A percentile compares a stretch with the other conserved stretches of the same genome.
Evolutionary conservation across 257 asterid genomes (phyloP).

Genomic region (Gardenia jasminoides): DNA sequence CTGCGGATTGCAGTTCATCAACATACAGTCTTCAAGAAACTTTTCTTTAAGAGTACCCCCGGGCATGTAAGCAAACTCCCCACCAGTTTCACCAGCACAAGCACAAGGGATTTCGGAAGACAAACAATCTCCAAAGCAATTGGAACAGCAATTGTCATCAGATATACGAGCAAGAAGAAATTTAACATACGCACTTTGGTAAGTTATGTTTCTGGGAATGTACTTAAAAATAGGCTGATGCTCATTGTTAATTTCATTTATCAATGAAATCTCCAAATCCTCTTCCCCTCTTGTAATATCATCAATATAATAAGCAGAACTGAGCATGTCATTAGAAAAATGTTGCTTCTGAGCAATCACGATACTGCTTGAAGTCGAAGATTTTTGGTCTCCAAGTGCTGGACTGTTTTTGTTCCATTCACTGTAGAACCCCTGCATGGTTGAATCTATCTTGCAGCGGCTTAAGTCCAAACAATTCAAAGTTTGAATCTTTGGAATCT

Average conservation of each 20-base stretch:
- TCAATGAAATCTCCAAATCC: conserved; percentile 44
- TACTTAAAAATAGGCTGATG: conserved; percentile 38
- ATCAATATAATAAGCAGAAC: conserved; percentile 9
- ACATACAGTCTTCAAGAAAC: conserved; percentile 45
- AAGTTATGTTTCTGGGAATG: conserved; percentile 35
- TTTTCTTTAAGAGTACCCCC: conserved; percentile 51
- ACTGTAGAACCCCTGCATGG: not conserved
- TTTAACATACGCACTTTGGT: conserved; percentile 51
- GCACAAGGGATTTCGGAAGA: conserved; percentile 55
- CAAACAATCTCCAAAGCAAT: conserved; percentile 58
- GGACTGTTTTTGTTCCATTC: conserved; percentile 10
- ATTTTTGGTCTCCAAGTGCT: conserved; percentile 14
- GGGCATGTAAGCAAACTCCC: conserved; percentile 59
- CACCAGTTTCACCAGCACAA: conserved; percentile 70
- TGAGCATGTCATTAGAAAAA: conserved; percentile 9
- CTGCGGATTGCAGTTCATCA: conserved; percentile 30
- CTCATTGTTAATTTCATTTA: conserved; percentile 46
- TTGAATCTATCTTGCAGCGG: conserved; percentile 1
- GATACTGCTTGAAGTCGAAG: conserved; percentile 17
- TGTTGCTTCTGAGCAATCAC: conserved; percentile 9
- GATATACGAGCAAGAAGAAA: conserved; percentile 58
- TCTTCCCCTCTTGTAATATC: conserved; percentile 60
- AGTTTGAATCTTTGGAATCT: conserved; percentile 26
- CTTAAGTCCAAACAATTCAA: conserved; percentile 26
- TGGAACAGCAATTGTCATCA: conserved; percentile 59